These are phyloP conservation scores for Fusarium sororula DNA, from an alignment of 2,329 filamentous ascomycete genomes.

Conservation along the genomic window DNA sequence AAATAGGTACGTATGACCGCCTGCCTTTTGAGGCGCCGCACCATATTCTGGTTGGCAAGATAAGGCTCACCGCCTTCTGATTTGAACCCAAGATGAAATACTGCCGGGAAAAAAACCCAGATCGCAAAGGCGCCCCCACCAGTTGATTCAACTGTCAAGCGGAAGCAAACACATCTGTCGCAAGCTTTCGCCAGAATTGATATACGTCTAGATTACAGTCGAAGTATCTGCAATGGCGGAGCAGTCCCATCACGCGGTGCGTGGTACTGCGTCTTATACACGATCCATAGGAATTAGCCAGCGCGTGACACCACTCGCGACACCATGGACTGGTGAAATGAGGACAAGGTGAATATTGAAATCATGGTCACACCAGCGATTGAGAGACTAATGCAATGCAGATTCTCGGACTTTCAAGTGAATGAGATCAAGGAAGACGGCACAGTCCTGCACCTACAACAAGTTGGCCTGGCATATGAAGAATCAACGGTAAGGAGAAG, in stretches of 20 bases:
- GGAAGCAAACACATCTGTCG: constrained; percentile 25
- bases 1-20: constrained; percentile 30
- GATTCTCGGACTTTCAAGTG: constrained; percentile 92
- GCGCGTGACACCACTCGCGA: constrained; percentile 49
- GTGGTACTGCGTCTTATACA: constrained; percentile 47
- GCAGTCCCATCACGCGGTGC: constrained; percentile 43
- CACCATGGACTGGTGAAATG: constrained; percentile 53
- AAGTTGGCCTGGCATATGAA: constrained; percentile 47
- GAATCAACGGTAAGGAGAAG: constrained; percentile 21
- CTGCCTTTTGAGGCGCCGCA: constrained; percentile 17
- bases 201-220: neutral
- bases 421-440: constrained; percentile 86
- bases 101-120: constrained; percentile 40
- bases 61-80: constrained; percentile 28
- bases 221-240: constrained; percentile 44
- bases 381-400: constrained; percentile 41
- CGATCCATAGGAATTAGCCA: constrained; percentile 52
- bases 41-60: neutral
- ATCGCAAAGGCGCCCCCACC: constrained; percentile 37
- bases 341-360: constrained; percentile 47
- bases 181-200: constrained; percentile 11
- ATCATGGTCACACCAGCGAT: neutral
- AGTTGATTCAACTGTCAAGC: constrained; percentile 3
- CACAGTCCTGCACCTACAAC: constrained; percentile 75
- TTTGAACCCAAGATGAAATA: neutral